Evolutionary conservation across 2,329 filamentous ascomycete genomes (phyloP).

Genomic region (Sordariomycetes sp.): DNA sequence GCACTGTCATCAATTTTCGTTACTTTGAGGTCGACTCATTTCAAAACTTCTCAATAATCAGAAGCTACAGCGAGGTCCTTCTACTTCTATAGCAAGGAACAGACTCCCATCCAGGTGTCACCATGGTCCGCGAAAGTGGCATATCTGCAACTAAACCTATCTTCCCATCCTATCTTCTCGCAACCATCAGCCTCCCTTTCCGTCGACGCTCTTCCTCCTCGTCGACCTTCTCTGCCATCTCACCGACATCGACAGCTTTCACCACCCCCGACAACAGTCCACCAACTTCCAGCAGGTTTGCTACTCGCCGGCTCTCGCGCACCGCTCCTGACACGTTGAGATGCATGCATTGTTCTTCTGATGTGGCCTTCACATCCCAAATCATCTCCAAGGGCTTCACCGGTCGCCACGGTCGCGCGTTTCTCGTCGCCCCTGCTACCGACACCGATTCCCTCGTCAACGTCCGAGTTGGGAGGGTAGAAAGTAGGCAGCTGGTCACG

Average conservation of each 20-base stretch:
- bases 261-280: constrained; percentile 19
- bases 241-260: constrained; percentile 8
- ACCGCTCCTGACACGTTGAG: constrained; percentile 45
- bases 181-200: constrained; percentile 39
- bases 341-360: constrained; percentile 48
- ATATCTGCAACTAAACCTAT: constrained; percentile 31
- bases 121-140: constrained; percentile 24
- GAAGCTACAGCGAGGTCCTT: too few species aligned
- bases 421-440: constrained; percentile 36
- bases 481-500: constrained; percentile 50
- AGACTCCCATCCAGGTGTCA: too few species aligned
- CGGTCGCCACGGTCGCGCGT: constrained; percentile 55
- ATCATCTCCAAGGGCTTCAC: constrained; percentile 59
- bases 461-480: constrained; percentile 42
- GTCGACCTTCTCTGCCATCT: constrained; percentile 20
- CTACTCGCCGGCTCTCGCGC: constrained; percentile 25
- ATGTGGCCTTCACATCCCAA: constrained; percentile 52
- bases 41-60: too few species aligned
- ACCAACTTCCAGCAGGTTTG: constrained; percentile 8
- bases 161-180: constrained; percentile 44
- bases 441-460: constrained; percentile 33
- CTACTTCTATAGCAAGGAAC: too few species aligned
- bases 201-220: constrained; percentile 19
- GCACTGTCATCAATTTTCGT: too few species aligned
- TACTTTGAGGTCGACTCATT: too few species aligned